phyloP scores from a whole-genome alignment of 208 protist genomes.

The Trypanosomatidae sp. region DNA sequence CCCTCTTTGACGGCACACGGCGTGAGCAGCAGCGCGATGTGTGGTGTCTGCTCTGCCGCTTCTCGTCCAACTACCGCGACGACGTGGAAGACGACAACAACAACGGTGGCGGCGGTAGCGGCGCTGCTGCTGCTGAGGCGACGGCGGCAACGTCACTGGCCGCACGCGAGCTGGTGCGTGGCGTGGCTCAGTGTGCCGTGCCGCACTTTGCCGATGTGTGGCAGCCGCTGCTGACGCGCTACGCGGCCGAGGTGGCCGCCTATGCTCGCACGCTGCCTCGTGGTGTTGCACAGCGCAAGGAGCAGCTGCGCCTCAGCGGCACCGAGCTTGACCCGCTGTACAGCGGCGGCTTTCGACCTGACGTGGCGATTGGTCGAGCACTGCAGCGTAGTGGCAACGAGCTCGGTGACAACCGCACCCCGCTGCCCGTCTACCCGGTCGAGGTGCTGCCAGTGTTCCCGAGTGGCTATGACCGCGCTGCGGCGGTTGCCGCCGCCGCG shows the following conservation, averaged over 20 bases:
- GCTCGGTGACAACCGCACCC: slow-evolving; percentile 9
- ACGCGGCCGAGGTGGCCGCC: slow-evolving; percentile 15
- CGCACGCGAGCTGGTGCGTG: slow-evolving; percentile 12
- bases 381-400: slow-evolving; percentile 27
- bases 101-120: too few relatives aligned
- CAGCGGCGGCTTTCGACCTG: slow-evolving; percentile 20
- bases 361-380: slow-evolving; percentile 21
- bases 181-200: slow-evolving; percentile 4
- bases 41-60: slow-evolving; percentile 54
- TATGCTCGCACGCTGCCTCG: slow-evolving; percentile 15
- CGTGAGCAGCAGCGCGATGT: slow-evolving; percentile 34
- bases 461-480: slow-evolving; percentile 19
- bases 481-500: slow-evolving; percentile 5
- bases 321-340: slow-evolving; percentile 40
- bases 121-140: slow-evolving; percentile 5
- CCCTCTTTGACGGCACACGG: slow-evolving; percentile 20
- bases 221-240: slow-evolving; percentile 13
- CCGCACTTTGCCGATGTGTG: slow-evolving; percentile 6
- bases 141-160: too few relatives aligned
- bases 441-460: slow-evolving; percentile 66
- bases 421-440: slow-evolving; percentile 40
- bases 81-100: neutral
- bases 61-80: slow-evolving; percentile 44
- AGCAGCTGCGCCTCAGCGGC: slow-evolving; percentile 43
- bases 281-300: slow-evolving; percentile 24